Conservation (phyloP, 306 rosid genomes). For the Pyrus pyrifolia region DNA sequence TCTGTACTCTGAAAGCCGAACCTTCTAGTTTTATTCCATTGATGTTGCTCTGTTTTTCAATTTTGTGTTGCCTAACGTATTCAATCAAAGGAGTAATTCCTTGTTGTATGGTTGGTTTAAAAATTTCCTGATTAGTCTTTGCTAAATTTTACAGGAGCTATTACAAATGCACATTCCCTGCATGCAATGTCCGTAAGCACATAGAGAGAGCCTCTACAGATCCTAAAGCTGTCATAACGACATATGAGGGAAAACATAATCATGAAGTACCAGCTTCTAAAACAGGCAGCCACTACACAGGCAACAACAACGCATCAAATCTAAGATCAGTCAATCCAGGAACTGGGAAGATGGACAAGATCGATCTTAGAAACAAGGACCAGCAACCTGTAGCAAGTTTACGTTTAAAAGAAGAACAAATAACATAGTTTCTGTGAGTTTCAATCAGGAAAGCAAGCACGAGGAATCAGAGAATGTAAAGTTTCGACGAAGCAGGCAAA, state of each 20-base stretch:
- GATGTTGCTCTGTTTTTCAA: not conserved
- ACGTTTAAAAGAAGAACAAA: constrained; percentile 66
- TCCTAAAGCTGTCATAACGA: constrained; percentile 83
- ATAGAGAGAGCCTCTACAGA: constrained; percentile 83
- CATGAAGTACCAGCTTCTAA: constrained; percentile 85
- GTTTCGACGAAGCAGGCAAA: constrained; percentile 14
- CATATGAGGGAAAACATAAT: constrained; percentile 85
- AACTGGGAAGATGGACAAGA: constrained; percentile 23
- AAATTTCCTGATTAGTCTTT: constrained; percentile 9
- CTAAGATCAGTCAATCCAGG: constrained; percentile 29
- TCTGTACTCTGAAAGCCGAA: not conserved
- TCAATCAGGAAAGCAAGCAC: constrained; percentile 1
- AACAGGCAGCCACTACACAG: constrained; percentile 55
- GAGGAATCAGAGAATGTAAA: not conserved
- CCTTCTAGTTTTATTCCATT: not conserved
- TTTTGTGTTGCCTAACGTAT: not conserved
- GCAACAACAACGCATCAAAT: constrained; percentile 36
- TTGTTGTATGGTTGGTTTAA: not conserved
- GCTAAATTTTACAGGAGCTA: constrained; percentile 59
- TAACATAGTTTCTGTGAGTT: constrained; percentile 28
- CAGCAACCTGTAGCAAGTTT: constrained; percentile 49
- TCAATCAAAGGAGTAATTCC: not conserved
- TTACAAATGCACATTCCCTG: constrained; percentile 75
- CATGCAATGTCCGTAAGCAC: constrained; percentile 81
- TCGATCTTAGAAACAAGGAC: constrained; percentile 27